Evolutionary conservation across 176 grass and related monocot genomes (phyloP).

Genomic region (Aegilops sharonensis): DNA sequence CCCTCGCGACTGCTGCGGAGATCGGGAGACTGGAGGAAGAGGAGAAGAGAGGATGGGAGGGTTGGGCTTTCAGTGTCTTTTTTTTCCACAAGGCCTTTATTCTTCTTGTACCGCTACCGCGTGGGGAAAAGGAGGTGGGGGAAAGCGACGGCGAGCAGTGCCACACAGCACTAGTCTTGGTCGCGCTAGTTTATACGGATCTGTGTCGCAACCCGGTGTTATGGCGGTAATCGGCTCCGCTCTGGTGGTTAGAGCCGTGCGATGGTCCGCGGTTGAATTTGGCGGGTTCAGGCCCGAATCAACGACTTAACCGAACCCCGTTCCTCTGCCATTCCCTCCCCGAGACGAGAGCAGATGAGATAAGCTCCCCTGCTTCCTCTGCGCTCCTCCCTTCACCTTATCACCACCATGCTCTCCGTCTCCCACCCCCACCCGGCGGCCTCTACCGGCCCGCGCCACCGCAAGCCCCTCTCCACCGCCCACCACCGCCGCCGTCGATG

Average conservation of each 20-base stretch:
- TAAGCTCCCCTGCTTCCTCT: constrained; percentile 8
- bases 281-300: no score
- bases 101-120: not conserved
- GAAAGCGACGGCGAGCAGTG: not conserved
- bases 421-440: constrained; percentile 33
- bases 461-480: not conserved
- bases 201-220: no score
- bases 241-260: no score
- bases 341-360: constrained; percentile 26
- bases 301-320: no score
- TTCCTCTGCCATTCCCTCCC: not conserved
- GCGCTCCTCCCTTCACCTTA: not conserved
- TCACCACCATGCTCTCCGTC: constrained; percentile 61
- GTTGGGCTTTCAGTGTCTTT: not conserved
- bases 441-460: constrained; percentile 8
- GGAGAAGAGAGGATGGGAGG: not conserved
- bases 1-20: not conserved
- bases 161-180: not conserved
- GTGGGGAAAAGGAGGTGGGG: not conserved
- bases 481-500: constrained; percentile 18
- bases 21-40: not conserved
- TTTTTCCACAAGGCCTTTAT: constrained; percentile 7
- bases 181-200: constrained; percentile 7
- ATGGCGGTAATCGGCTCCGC: no score
- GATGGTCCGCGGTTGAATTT: no score